These are phyloP conservation scores for Gonapodya prolifera DNA, from an alignment of 192 early-diverging fungal genomes.

Conservation along the genomic window DNA sequence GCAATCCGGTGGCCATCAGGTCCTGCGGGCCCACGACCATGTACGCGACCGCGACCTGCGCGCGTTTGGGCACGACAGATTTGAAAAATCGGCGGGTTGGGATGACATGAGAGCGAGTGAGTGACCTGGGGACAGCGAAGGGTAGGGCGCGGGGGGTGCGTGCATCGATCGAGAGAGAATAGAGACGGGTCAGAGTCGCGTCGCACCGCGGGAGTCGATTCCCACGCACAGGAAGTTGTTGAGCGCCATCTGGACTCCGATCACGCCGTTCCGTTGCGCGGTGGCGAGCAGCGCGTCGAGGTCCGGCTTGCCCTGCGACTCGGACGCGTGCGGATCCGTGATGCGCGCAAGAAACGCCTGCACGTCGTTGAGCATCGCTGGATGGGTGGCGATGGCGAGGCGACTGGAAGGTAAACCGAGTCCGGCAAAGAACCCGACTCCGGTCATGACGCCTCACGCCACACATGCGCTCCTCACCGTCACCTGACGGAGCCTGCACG, in stretches of 20 bases:
- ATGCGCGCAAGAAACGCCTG: background rate
- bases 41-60: background rate
- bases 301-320: background rate
- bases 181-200: too few relatives aligned
- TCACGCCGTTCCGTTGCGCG: background rate
- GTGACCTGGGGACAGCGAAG: background rate
- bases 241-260: background rate
- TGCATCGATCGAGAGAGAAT: too few relatives aligned
- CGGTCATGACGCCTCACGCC: too few relatives aligned
- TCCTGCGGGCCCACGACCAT: conserved; percentile 5
- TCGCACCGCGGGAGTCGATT: background rate
- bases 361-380: background rate
- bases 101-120: background rate
- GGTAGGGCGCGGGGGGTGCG: too few relatives aligned
- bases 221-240: background rate
- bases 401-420: too few relatives aligned
- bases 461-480: too few relatives aligned
- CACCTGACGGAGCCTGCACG: too few relatives aligned
- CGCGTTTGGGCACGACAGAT: background rate
- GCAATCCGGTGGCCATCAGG: conserved; percentile 3
- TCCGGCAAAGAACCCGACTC: too few relatives aligned
- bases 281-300: background rate
- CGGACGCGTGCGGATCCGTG: background rate
- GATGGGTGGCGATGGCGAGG: background rate
- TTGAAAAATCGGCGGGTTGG: background rate